Base-by-base conservation (phyloP, 257 asterid genomes). In the Solanum clarkiae region DNA sequence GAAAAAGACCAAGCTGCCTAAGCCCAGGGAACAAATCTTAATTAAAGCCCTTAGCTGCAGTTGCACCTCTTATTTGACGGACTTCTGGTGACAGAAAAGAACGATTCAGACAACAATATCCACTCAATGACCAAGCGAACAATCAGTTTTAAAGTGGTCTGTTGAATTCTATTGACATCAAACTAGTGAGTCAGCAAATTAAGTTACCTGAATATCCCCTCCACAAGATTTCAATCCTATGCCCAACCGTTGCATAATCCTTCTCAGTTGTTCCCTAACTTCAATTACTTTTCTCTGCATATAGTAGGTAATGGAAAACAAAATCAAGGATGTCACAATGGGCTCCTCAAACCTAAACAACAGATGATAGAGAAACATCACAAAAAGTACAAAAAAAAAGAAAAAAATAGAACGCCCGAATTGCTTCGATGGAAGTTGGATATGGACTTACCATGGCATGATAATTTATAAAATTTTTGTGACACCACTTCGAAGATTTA, bases 401-500 rank as follows among this genome's bases (percentile, higher is more conserved):
- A 6, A 45, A 74, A 77, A 49, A 75, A 32, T 16, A 51, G 54
- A 86, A 22, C 16, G 82, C 22, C 29, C 16, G 80, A 85, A 84
- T 51, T 11, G 53, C 70, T 45, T 22, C 20, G 3, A 42, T 26
- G 82, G 63, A 77, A 53, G 63, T 8, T 77, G 82, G 82, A 84
- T 40, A 18, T 75, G 84, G 83, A 77, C 91, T 83, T 80, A 95
- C 99, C 99, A 97, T 95, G 71, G 98, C 97, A 55, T 97, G 97
- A 88, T 93, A 96, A 89, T 96, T 96, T 86, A 96, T 56, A 89
- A 91, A 94, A 88, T 97, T 97, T 93, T 92, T 95, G 88, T 94
- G 97, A 87, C 99, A 97, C 99, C 99, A 97, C 84, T 91, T 94
- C 22, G 98, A 89, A 84, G 99, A 95, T 95, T 89, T 95, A 57